A percentile compares a stretch with the other conserved stretches of the same genome.
Evolutionary conservation across 768 basidiomycete species (phyloP).

Genomic region (Hemileccinum rubropunctum): DNA sequence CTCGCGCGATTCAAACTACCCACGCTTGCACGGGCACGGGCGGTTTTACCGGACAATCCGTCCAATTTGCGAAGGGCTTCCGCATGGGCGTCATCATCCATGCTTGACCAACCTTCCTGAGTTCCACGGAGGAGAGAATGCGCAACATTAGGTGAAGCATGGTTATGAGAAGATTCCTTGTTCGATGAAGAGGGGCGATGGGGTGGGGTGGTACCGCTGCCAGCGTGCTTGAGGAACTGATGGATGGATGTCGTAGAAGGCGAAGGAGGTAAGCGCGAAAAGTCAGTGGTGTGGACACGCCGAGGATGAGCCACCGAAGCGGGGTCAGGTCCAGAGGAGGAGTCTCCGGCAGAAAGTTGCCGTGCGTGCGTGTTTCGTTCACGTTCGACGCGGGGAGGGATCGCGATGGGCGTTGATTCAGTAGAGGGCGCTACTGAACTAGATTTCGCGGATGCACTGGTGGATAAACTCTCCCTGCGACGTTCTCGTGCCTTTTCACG

Average conservation of each 20-base stretch:
- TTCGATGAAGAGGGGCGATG: conserved; percentile 36
- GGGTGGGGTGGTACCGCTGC: conserved; percentile 37
- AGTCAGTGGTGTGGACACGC: conserved; percentile 70
- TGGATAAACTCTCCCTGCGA: conserved; percentile 47
- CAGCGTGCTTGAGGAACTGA: conserved; percentile 66
- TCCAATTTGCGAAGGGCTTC: conserved; percentile 93
- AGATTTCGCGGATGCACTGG: conserved; percentile 40
- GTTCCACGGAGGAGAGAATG: conserved; percentile 85
- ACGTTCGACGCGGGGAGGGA: conserved; percentile 24
- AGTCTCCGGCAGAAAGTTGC: conserved; percentile 68
- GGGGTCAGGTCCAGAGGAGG: conserved; percentile 50
- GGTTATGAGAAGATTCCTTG: conserved; percentile 37
- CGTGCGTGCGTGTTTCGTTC: conserved; percentile 50
- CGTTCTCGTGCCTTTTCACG: conserved; percentile 50
- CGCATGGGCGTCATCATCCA: conserved; percentile 85
- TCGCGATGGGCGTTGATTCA: conserved; percentile 25
- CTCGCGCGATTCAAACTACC: conserved; percentile 66
- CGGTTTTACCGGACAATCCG: conserved; percentile 74
- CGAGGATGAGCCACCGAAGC: conserved; percentile 49
- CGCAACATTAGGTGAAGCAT: conserved; percentile 64
- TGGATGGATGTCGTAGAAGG: conserved; percentile 89
- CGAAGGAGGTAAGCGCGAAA: conserved; percentile 87
- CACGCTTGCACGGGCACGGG: conserved; percentile 75
- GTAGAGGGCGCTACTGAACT: neutral
- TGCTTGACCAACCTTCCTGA: conserved; percentile 85